Evolutionary conservation across 139 green algal species (phyloP).

Genomic region (Zygnema cylindricum): DNA sequence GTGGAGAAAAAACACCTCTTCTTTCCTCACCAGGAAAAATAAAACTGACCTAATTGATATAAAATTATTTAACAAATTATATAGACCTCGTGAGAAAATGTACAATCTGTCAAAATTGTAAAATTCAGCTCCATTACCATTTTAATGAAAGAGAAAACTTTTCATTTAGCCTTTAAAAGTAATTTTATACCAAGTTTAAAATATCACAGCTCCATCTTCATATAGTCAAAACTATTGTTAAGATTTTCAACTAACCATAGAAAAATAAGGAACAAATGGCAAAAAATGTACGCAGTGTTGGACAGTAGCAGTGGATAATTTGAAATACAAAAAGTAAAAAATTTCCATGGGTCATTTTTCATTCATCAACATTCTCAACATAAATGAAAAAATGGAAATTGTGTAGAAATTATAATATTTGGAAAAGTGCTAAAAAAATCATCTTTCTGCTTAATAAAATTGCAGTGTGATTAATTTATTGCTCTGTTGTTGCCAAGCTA

Average conservation of each 20-base stretch:
- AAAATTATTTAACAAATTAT: too few relatives aligned
- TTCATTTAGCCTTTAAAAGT: too few relatives aligned
- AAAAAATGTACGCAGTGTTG: not conserved
- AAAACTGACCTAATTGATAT: too few relatives aligned
- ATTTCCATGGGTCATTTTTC: too few relatives aligned
- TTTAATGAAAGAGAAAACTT: too few relatives aligned
- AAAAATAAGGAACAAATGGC: not conserved
- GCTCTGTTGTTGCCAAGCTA: not conserved
- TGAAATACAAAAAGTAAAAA: not conserved
- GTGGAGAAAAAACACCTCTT: too few relatives aligned
- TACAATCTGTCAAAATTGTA: too few relatives aligned
- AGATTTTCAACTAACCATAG: not conserved
- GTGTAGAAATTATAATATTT: not conserved
- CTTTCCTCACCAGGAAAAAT: too few relatives aligned
- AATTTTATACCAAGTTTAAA: too few relatives aligned
- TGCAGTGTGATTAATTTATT: not conserved
- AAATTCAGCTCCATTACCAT: too few relatives aligned
- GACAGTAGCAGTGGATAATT: not conserved
- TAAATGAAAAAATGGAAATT: not conserved
- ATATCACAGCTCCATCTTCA: not conserved
- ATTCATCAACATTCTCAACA: too few relatives aligned
- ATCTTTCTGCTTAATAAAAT: not conserved
- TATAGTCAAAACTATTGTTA: not conserved
- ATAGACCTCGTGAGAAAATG: too few relatives aligned
- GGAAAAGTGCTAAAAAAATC: not conserved